Evolutionary conservation across 306 rosid species (phyloP).

Genomic region (Lagenaria siceraria): DNA sequence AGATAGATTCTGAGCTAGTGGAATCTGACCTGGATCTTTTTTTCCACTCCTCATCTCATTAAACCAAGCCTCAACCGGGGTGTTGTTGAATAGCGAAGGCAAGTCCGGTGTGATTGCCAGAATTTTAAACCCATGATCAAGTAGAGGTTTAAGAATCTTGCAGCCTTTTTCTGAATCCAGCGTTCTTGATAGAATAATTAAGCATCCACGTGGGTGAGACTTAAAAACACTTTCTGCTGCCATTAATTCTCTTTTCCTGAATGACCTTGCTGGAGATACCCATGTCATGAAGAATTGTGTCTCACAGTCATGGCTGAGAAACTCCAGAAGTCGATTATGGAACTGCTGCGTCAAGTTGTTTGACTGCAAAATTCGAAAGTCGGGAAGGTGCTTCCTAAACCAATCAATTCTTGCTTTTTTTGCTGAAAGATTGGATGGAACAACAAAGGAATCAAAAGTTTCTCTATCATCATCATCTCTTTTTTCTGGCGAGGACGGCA

Average conservation of each 20-base stretch:
- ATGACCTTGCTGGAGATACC: conserved; percentile 13
- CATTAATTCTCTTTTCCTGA: conserved; percentile 31
- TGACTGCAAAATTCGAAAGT: conserved; percentile 10
- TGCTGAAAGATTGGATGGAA: conserved; percentile 26
- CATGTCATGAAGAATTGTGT: conserved; percentile 21
- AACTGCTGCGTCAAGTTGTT: conserved; percentile 12
- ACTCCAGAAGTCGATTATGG: conserved; percentile 11
- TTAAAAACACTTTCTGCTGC: conserved; percentile 44
- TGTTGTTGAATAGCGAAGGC: conserved; percentile 38
- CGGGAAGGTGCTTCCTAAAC: conserved; percentile 11
- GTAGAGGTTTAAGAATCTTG: conserved; percentile 43
- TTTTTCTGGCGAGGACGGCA: conserved; percentile 22
- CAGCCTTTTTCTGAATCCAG: conserved; percentile 38
- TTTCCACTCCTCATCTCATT: conserved; percentile 39
- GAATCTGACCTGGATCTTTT: conserved; percentile 74
- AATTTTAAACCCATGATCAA: conserved; percentile 44
- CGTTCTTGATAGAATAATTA: conserved; percentile 51
- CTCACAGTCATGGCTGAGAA: conserved; percentile 11
- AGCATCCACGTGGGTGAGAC: conserved; percentile 53
- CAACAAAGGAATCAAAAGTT: conserved; percentile 15
- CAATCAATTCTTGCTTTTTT: conserved; percentile 11
- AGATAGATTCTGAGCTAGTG: conserved; percentile 61
- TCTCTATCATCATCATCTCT: conserved; percentile 9
- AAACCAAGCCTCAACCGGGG: conserved; percentile 59
- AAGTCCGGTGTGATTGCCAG: conserved; percentile 51